phyloP scores from a whole-genome alignment of 192 early-diverging fungal genomes.

The Coemansia sp. region DNA sequence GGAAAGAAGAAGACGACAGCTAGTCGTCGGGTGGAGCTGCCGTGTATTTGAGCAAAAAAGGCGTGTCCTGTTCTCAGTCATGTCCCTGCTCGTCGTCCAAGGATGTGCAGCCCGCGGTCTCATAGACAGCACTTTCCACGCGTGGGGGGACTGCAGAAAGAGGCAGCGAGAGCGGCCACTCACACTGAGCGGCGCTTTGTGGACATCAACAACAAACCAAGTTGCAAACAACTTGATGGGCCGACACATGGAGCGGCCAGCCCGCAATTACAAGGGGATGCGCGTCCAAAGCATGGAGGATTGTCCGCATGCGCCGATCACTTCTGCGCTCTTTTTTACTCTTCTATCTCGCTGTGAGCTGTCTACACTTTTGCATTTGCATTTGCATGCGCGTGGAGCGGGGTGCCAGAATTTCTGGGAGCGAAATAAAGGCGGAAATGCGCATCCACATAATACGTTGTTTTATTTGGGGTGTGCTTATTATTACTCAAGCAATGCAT shows the following conservation, averaged over 20 bases:
- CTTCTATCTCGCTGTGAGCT: no score
- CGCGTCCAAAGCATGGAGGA: slow-evolving; percentile 3
- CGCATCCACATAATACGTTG: no score
- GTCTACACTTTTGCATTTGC: no score
- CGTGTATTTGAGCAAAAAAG: background rate
- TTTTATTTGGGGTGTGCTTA: no score
- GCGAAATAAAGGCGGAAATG: no score
- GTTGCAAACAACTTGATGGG: slow-evolving; percentile 2
- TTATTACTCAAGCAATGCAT: no score
- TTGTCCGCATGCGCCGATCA: background rate
- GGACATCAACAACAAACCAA: slow-evolving; percentile 12
- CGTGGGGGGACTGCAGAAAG: background rate
- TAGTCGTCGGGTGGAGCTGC: background rate
- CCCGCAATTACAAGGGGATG: background rate
- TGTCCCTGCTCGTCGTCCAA: background rate
- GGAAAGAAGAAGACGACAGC: slow-evolving; percentile 2
- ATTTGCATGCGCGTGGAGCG: no score
- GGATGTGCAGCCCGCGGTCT: slow-evolving; percentile 4
- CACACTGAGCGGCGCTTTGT: slow-evolving; percentile 1
- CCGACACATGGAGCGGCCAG: background rate
- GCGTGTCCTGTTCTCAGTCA: background rate
- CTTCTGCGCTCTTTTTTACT: background rate
- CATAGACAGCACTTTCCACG: background rate
- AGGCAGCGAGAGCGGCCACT: background rate
- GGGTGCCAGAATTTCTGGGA: no score